phyloP scores from a whole-genome alignment of 2,329 filamentous ascomycete species.

The Diaporthe citri region DNA sequence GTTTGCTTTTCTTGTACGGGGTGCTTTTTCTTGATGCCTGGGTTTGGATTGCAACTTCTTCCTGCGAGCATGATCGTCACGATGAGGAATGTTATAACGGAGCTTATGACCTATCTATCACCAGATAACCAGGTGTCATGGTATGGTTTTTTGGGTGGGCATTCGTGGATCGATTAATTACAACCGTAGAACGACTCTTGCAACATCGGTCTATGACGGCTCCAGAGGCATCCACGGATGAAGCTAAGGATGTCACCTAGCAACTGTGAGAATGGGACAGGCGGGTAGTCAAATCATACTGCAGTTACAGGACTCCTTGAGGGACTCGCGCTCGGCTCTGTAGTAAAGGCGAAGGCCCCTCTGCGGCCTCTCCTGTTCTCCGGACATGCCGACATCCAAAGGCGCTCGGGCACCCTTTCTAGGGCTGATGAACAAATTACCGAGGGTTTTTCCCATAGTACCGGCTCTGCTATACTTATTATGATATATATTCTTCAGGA shows the following conservation, averaged over 20 bases:
- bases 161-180: background rate
- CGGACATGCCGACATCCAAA: background rate
- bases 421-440: background rate
- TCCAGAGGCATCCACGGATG: background rate
- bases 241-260: background rate
- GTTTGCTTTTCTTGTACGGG: background rate
- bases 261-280: constrained; percentile 10
- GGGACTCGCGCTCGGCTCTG: background rate
- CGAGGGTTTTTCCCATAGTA: background rate
- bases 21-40: background rate
- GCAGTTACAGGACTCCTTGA: background rate
- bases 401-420: background rate
- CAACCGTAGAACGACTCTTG: background rate
- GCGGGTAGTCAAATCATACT: too few relatives aligned
- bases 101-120: background rate
- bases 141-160: background rate
- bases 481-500: background rate
- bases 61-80: background rate
- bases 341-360: background rate
- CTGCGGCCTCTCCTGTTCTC: background rate
- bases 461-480: background rate
- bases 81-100: background rate
- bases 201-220: background rate
- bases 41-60: background rate
- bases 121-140: background rate